Evolutionary conservation across 108 stramenopile genomes (phyloP).

Genomic region (Schizochytrium sp.): DNA sequence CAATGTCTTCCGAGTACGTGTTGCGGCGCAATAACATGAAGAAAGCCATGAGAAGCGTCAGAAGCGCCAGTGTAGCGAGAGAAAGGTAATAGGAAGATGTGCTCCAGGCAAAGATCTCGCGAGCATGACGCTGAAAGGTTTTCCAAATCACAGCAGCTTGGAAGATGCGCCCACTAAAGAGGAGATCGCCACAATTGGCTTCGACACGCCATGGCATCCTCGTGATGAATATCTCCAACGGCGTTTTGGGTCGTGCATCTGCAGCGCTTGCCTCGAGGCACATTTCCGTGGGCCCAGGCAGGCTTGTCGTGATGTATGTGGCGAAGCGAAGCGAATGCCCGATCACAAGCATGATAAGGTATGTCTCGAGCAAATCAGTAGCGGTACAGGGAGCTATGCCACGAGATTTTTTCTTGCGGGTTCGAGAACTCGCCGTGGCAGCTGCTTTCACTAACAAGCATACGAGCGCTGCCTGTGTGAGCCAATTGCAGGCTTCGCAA

Average conservation of each 20-base stretch:
- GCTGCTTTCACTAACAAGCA: neutral
- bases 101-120: neutral
- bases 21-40: neutral
- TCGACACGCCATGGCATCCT: neutral
- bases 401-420: neutral
- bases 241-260: neutral
- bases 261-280: neutral
- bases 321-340: neutral
- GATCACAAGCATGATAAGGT: neutral
- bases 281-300: neutral
- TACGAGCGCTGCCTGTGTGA: neutral
- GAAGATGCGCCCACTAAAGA: neutral
- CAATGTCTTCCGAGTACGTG: neutral
- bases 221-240: neutral
- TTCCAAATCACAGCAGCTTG: neutral
- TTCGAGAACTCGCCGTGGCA: neutral
- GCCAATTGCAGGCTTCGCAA: neutral
- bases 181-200: neutral
- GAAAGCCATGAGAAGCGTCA: neutral
- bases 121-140: neutral
- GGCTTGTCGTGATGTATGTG: neutral
- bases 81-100: neutral
- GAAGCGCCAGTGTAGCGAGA: neutral
- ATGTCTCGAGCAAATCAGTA: neutral
- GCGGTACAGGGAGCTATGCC: neutral